Evolutionary conservation across 257 asterid genomes (phyloP).

Genomic region (Nicotiana obtusifolia): DNA sequence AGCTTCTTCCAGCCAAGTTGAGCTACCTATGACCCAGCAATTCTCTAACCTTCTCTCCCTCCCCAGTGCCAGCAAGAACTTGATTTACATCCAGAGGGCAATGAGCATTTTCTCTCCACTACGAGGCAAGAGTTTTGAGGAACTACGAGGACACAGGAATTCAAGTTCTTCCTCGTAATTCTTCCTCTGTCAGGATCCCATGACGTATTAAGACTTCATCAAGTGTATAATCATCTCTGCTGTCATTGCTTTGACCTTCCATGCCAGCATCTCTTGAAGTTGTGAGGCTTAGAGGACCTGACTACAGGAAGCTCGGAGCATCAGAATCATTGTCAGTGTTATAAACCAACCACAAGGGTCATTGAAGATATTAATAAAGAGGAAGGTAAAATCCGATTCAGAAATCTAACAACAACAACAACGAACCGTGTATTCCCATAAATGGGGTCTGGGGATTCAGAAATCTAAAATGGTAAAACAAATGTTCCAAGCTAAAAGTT

Average conservation of each 20-base stretch:
- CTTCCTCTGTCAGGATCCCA: conserved; percentile 9
- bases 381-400: conserved; percentile 11
- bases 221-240: background rate
- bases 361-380: conserved; percentile 14
- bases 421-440: too few relatives aligned
- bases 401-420: background rate
- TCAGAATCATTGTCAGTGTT: conserved; percentile 5
- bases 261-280: background rate
- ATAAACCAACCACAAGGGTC: conserved; percentile 11
- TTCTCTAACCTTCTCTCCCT: background rate
- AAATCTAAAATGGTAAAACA: conserved; percentile 19
- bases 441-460: too few relatives aligned
- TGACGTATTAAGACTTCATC: background rate
- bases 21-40: conserved; percentile 8
- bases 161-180: conserved; percentile 9
- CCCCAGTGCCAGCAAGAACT: background rate
- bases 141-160: background rate
- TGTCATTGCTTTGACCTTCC: conserved; percentile 10
- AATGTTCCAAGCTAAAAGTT: too few relatives aligned
- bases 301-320: background rate
- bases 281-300: background rate
- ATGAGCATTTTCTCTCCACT: background rate
- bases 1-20: conserved; percentile 20
- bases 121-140: background rate
- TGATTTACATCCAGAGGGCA: background rate